Evolutionary conservation across 345 rosid species (phyloP).

Genomic region (Arabidopsis thaliana): DNA sequence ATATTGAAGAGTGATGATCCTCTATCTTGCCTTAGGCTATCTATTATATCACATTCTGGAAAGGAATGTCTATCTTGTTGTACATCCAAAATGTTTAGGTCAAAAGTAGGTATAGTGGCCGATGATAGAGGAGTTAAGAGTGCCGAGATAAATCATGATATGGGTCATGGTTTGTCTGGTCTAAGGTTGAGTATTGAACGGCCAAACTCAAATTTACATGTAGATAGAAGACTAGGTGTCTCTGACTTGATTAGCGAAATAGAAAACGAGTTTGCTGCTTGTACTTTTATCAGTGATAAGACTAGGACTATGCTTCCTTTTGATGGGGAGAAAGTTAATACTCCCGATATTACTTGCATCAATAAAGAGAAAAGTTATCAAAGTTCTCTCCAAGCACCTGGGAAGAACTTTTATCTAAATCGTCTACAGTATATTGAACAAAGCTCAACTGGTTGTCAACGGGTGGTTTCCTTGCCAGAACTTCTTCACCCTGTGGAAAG

Average conservation of each 20-base stretch:
- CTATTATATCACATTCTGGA: constrained; percentile 40
- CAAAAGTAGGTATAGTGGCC: constrained; percentile 19
- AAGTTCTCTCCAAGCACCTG: constrained; percentile 51
- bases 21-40: constrained; percentile 54
- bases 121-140: constrained; percentile 44
- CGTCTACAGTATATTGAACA: constrained; percentile 62
- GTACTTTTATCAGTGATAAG: constrained; percentile 39
- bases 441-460: constrained; percentile 44
- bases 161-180: constrained; percentile 33
- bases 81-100: constrained; percentile 32
- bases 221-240: constrained; percentile 31
- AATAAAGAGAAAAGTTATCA: constrained; percentile 26
- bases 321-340: constrained; percentile 37
- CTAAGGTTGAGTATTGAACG: constrained; percentile 30
- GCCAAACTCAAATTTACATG: constrained; percentile 29
- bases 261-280: constrained; percentile 25
- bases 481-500: constrained; percentile 75
- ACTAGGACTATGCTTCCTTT: constrained; percentile 29
- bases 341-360: constrained; percentile 17
- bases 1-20: constrained; percentile 70
- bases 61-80: constrained; percentile 31
- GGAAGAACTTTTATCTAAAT: constrained; percentile 78
- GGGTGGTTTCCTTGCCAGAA: constrained; percentile 69
- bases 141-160: constrained; percentile 22
- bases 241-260: constrained; percentile 22